Evolutionary conservation across 441 rosid genomes (phyloP).

Genomic region (Adansonia gregorii): DNA sequence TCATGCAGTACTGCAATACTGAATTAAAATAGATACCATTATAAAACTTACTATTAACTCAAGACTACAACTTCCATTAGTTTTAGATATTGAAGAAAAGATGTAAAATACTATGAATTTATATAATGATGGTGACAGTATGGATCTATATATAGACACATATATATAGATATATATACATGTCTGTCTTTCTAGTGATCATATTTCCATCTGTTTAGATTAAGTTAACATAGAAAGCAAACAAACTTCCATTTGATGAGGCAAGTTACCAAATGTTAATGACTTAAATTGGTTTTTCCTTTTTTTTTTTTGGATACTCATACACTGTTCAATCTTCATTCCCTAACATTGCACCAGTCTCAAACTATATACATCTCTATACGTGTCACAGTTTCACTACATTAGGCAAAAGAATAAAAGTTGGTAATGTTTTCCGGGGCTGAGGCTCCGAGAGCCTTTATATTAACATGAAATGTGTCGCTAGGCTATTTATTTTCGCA

Average conservation of each 20-base stretch:
- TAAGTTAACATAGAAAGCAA: not conserved
- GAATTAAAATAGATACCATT: not conserved
- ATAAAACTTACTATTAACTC: not conserved
- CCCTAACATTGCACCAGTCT: not conserved
- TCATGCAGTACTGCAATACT: not conserved
- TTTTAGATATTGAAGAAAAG: not conserved
- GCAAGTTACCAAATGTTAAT: not conserved
- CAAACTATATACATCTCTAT: not conserved
- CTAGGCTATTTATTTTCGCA: not conserved
- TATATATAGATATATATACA: too few relatives aligned
- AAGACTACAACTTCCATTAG: not conserved
- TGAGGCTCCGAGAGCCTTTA: not conserved
- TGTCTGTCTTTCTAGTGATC: not conserved
- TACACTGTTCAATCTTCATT: too few relatives aligned
- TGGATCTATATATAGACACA: not conserved
- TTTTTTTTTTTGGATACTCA: too few relatives aligned
- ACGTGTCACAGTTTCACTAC: not conserved
- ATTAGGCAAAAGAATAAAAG: not conserved
- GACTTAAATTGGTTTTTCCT: too few relatives aligned
- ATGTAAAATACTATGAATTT: not conserved
- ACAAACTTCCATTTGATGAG: slow-evolving; percentile 15
- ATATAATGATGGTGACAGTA: not conserved
- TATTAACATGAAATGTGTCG: not conserved
- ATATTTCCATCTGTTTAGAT: not conserved
- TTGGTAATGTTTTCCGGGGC: not conserved